Evolutionary conservation across 768 basidiomycete species (phyloP).

Genomic region (Gymnopilus dilepis): DNA sequence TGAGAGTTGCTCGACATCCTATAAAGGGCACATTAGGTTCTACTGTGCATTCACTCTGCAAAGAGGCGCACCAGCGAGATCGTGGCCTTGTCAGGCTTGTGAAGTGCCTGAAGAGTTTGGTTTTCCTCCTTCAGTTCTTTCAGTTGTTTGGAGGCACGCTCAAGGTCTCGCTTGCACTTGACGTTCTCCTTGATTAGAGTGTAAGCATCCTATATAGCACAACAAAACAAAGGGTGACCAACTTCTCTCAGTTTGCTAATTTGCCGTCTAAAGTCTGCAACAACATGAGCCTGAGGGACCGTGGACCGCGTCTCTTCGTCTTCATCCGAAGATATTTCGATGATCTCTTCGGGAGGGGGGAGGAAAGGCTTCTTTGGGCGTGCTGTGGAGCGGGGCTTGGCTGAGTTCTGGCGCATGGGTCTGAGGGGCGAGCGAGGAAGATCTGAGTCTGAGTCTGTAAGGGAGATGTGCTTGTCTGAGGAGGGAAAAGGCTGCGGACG

Average conservation of each 20-base stretch:
- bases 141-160: conserved; percentile 26
- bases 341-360: conserved; percentile 39
- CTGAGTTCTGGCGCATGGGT: conserved; percentile 20
- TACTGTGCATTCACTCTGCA: no score
- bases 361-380: conserved; percentile 15
- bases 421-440: conserved; percentile 8
- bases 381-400: conserved; percentile 22
- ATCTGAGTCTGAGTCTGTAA: conserved; percentile 40
- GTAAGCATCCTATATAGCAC: neutral
- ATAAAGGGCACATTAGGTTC: no score
- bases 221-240: conserved; percentile 12
- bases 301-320: conserved; percentile 32
- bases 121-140: conserved; percentile 31
- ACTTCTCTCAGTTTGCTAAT: conserved; percentile 52
- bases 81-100: conserved; percentile 34
- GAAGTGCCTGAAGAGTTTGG: conserved; percentile 29
- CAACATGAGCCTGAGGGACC: conserved; percentile 26
- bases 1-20: conserved; percentile 53
- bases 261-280: conserved; percentile 44
- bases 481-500: conserved; percentile 22
- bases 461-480: conserved; percentile 26
- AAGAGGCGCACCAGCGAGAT: conserved; percentile 34
- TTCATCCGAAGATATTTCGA: conserved; percentile 66
- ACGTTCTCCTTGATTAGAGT: conserved; percentile 35
- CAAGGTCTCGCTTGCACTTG: conserved; percentile 36